A percentile compares a stretch with the other conserved stretches of the same genome.
These are phyloP conservation scores for Penicillium longicatenatum DNA, from an alignment of 495 filamentous ascomycete species.

Conservation along the genomic window DNA sequence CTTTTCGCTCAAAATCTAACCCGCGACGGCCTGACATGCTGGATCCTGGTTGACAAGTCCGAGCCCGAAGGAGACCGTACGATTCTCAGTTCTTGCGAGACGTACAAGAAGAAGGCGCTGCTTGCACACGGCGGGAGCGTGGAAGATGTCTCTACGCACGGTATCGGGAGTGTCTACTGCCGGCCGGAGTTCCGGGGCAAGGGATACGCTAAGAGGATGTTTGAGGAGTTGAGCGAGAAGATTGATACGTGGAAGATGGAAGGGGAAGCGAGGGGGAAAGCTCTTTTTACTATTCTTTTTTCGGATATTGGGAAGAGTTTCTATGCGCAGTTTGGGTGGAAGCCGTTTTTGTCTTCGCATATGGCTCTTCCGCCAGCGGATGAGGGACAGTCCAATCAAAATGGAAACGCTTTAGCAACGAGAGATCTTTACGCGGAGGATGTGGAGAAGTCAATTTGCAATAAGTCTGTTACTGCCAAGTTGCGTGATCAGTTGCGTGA, in stretches of 20 bases:
- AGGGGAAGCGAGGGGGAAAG: constrained; percentile 34
- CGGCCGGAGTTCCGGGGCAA: constrained; percentile 68
- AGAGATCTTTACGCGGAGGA: constrained; percentile 31
- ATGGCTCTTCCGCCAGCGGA: constrained; percentile 58
- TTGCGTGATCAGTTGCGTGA: constrained; percentile 34
- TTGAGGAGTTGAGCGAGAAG: constrained; percentile 55
- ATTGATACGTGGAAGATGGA: constrained; percentile 56
- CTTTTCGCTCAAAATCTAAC: constrained; percentile 68
- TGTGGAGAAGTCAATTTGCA: constrained; percentile 41
- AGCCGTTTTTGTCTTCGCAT: constrained; percentile 69
- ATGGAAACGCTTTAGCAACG: constrained; percentile 14
- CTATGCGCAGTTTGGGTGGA: constrained; percentile 83
- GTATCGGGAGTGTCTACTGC: constrained; percentile 86
- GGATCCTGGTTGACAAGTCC: constrained; percentile 73
- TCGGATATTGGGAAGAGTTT: constrained; percentile 96
- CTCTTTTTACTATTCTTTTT: constrained; percentile 74
- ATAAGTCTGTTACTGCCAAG: constrained; percentile 31
- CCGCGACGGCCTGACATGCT: constrained; percentile 74
- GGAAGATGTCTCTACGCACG: constrained; percentile 70
- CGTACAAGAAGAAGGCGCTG: constrained; percentile 73
- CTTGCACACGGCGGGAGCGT: constrained; percentile 52
- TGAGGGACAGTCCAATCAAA: constrained; percentile 14
- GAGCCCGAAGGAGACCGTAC: constrained; percentile 52
- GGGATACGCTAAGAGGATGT: constrained; percentile 78
- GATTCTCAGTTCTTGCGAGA: constrained; percentile 81